Evolutionary conservation across 306 rosid genomes (phyloP), one percentile per base, ranked within the genome.

Genomic region (Malus orientalis): DNA sequence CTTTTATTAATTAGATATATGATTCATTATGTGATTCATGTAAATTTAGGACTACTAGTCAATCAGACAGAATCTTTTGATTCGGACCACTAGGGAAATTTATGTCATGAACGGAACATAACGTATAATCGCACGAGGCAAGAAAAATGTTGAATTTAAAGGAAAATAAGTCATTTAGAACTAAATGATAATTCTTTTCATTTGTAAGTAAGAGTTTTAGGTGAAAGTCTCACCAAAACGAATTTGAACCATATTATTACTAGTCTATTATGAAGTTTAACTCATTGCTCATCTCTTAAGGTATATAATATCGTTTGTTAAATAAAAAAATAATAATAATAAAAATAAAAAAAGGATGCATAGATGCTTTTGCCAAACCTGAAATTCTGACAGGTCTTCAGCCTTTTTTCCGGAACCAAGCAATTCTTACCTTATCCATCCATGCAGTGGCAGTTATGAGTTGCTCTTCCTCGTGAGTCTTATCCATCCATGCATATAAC

Each of bases 201-300:
- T 38, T 38, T 38, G 42, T 38, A 38, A 7, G 2, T 1, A 9
- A 38, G 10, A 38, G 42, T 38, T 38, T 38, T 38, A 38, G 42
- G 10, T 38, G 7, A 38, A 38, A 1, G 8, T 38, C 9, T 38
- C 42, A 7, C 10, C 2, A 38, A 38, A 7, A 0, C 2, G 2
- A 38, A 38, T 38, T 38, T 7, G 2, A 38, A 38, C 0, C 2
- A 38, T 38, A 38, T 38, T 38, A 38, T 38, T 38, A 38, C 0
- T 38, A 38, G 2, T 0, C 2, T 0, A 38, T 38, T 38, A 7
- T 6, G 0, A 36, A 36, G 0, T 36, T 6, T 36, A 36, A 0
- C 40, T 36, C 40, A 6, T 36, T 36, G 2, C 2, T 6, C 8
- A 36, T 36, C 2, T 36, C 8, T 36, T 36, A 6, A 0, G 8